These are phyloP conservation scores for Clonostachys rhizophaga DNA, from an alignment of 2,329 filamentous ascomycete genomes.

Conservation along the genomic window DNA sequence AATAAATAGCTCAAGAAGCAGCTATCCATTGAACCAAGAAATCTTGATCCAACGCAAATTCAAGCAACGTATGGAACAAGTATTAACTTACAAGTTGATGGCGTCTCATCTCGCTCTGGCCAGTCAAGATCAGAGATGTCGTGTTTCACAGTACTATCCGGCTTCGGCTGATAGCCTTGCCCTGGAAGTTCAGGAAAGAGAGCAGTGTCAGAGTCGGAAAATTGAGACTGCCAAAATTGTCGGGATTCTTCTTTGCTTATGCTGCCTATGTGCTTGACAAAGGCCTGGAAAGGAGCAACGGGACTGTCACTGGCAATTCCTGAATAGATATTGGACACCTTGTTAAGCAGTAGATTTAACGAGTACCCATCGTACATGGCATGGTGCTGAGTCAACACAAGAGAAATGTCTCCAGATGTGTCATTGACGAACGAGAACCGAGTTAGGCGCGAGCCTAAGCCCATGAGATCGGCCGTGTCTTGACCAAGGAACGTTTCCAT, in stretches of 20 bases:
- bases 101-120: slow-evolving; percentile 4
- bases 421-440: slow-evolving; percentile 8
- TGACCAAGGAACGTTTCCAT: slow-evolving; percentile 22
- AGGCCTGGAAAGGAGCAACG: slow-evolving; percentile 25
- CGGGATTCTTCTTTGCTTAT: not conserved
- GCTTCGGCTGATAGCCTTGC: slow-evolving; percentile 1
- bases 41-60: too few species aligned
- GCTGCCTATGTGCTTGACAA: slow-evolving; percentile 24
- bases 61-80: too few species aligned
- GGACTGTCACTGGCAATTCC: not conserved
- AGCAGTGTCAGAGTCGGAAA: not conserved
- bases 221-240: not conserved
- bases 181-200: not conserved
- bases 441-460: slow-evolving; percentile 9
- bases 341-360: not conserved
- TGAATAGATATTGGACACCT: not conserved
- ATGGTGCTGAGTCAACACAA: slow-evolving; percentile 9
- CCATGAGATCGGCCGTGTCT: slow-evolving; percentile 19
- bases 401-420: not conserved
- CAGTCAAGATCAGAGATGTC: not conserved
- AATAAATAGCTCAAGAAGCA: too few species aligned
- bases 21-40: too few species aligned
- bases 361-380: slow-evolving; percentile 11
- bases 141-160: not conserved
- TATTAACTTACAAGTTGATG: not conserved